Evolutionary conservation across 495 filamentous ascomycete genomes (phyloP).

Genomic region (Xylaria palmicola): DNA sequence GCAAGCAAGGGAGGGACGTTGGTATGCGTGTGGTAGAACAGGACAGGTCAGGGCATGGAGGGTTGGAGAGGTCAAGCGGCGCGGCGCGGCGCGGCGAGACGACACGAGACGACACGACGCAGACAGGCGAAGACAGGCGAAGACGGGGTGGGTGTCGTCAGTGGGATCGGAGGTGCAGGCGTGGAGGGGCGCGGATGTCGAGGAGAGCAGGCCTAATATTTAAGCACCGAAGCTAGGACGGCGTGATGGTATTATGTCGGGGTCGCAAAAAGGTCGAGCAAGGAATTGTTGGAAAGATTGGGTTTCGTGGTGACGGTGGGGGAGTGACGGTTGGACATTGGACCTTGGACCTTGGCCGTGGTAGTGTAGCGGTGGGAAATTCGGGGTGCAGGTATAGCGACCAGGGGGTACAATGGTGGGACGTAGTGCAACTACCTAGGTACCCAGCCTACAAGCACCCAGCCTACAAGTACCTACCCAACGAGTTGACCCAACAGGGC

Average conservation of each 20-base stretch:
- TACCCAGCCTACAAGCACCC: background rate
- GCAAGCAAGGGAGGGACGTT: background rate
- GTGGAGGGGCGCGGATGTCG: background rate
- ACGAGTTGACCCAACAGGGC: conserved; percentile 8
- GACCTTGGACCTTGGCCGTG: background rate
- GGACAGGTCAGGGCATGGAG: background rate
- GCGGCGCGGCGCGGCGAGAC: background rate
- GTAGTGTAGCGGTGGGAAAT: conserved; percentile 10
- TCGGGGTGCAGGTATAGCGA: conserved; percentile 17
- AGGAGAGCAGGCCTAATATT: conserved; percentile 8
- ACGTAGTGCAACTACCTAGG: background rate
- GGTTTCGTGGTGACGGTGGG: conserved; percentile 17
- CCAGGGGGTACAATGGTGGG: conserved; percentile 6
- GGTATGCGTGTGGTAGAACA: background rate
- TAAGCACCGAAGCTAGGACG: conserved; percentile 1
- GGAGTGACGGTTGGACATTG: conserved; percentile 1
- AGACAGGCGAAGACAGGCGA: background rate
- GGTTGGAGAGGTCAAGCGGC: background rate
- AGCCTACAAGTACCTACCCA: background rate
- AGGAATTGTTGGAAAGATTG: conserved; percentile 15
- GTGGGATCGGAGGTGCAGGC: background rate
- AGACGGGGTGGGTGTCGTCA: background rate
- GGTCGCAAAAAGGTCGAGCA: conserved; percentile 13
- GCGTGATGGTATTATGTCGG: conserved; percentile 13
- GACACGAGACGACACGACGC: background rate